Evolutionary conservation across 2,329 filamentous ascomycete species (phyloP).

Genomic region (Orbilia quercus): DNA sequence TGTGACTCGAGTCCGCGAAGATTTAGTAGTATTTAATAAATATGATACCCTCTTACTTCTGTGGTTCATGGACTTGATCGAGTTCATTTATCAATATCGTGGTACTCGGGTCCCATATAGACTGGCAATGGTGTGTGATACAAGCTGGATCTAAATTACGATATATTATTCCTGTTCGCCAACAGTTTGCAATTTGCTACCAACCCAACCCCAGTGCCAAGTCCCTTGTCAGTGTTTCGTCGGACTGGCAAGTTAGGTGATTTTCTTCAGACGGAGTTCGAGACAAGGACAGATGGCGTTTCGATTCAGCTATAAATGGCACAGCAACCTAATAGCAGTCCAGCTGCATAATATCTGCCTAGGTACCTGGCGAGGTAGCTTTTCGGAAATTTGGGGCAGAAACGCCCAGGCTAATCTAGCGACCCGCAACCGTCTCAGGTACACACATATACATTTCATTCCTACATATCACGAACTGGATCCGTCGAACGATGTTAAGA

Average conservation of each 20-base stretch:
- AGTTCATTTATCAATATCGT: no score
- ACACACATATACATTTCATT: not conserved
- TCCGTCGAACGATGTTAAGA: constrained; percentile 1
- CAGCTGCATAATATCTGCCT: no score
- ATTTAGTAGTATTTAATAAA: constrained; percentile 44
- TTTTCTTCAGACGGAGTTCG: not conserved
- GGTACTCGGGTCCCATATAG: no score
- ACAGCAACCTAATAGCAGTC: constrained; percentile 6
- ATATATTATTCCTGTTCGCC: not conserved
- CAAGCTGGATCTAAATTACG: not conserved
- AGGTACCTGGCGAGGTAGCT: no score
- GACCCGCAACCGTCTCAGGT: constrained; percentile 35
- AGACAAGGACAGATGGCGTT: constrained; percentile 27
- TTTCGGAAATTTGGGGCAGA: constrained; percentile 22
- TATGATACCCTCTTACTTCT: constrained; percentile 36
- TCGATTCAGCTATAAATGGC: not conserved
- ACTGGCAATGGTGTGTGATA: constrained; percentile 1
- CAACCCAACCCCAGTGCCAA: no score
- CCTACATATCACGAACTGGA: constrained; percentile 1
- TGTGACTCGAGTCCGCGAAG: not conserved
- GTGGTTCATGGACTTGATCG: not conserved
- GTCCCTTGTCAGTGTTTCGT: no score
- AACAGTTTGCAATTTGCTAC: no score
- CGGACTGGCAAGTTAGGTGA: not conserved
- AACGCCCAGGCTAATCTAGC: constrained; percentile 25